A percentile compares a stretch with the other conserved stretches of the same genome.
Evolutionary conservation across 331 rosid species (phyloP).

Genomic region (Acacia concinna): DNA sequence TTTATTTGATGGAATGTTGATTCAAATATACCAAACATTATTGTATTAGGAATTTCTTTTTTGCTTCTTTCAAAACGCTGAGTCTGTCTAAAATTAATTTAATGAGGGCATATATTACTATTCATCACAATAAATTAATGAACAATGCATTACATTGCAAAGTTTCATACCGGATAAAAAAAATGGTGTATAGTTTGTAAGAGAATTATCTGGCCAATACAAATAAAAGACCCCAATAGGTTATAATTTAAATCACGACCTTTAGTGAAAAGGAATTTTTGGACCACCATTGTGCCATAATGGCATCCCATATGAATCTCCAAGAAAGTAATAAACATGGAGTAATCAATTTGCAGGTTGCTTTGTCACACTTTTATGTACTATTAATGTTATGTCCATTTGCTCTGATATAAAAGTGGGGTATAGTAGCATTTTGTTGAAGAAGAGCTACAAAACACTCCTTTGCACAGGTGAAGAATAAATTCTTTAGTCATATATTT

Average conservation of each 20-base stretch:
- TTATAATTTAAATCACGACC: neutral
- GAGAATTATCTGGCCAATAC: neutral
- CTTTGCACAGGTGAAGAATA: too few species aligned
- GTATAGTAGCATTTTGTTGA: too few species aligned
- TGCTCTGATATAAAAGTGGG: neutral
- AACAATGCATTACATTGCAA: neutral
- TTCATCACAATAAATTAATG: neutral
- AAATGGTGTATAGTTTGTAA: too few species aligned
- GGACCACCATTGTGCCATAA: conserved; percentile 68
- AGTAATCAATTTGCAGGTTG: conserved; percentile 21
- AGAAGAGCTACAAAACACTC: too few species aligned
- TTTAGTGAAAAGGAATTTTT: conserved; percentile 39
- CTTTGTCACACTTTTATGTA: neutral
- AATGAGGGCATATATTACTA: too few species aligned
- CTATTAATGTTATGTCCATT: conserved; percentile 13
- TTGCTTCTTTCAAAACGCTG: too few species aligned
- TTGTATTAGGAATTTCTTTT: neutral
- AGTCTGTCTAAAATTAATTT: too few species aligned
- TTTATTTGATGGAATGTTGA: neutral
- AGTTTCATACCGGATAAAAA: neutral
- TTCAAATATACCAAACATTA: neutral
- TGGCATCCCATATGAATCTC: conserved; percentile 47
- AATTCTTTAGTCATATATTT: too few species aligned
- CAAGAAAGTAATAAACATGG: conserved; percentile 49
- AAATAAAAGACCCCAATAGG: neutral